Conservation (phyloP, 768 basidiomycete genomes). For the Collybiopsis confluens region DNA sequence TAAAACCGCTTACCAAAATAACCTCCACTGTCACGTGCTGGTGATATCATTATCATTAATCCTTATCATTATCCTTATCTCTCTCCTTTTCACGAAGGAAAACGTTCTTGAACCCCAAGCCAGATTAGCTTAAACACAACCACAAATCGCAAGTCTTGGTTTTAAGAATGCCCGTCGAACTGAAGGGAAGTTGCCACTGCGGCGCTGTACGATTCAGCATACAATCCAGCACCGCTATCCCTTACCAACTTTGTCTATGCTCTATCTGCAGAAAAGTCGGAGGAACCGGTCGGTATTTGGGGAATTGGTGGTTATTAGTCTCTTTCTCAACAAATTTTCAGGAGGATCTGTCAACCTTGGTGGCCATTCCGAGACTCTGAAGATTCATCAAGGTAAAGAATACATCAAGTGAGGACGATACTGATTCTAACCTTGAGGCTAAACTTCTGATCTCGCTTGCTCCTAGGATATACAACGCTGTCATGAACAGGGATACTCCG, state of each 20-base stretch:
- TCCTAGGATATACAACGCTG: slow-evolving; percentile 56
- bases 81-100: too few relatives aligned
- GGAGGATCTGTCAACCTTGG: slow-evolving; percentile 69
- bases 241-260: slow-evolving; percentile 66
- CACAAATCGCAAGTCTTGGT: too few relatives aligned
- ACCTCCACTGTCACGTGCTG: too few relatives aligned
- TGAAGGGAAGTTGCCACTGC: slow-evolving; percentile 54
- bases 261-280: slow-evolving; percentile 73
- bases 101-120: too few relatives aligned
- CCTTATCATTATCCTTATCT: too few relatives aligned
- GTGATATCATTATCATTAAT: too few relatives aligned
- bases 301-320: too few relatives aligned
- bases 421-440: neutral
- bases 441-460: neutral
- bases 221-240: slow-evolving; percentile 53
- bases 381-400: slow-evolving; percentile 48
- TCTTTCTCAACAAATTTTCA: neutral
- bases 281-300: slow-evolving; percentile 25
- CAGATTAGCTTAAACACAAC: too few relatives aligned
- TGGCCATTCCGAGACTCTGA: slow-evolving; percentile 45
- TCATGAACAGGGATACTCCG: slow-evolving; percentile 51
- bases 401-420: slow-evolving; percentile 39
- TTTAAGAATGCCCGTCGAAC: slow-evolving; percentile 47
- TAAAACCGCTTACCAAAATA: too few relatives aligned
- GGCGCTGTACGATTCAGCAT: slow-evolving; percentile 45